A percentile compares a stretch with the other conserved stretches of the same genome.
These are phyloP conservation scores for Pseudomonodictys pantanalensis DNA, from an alignment of 495 filamentous ascomycete genomes.

Conservation along the genomic window DNA sequence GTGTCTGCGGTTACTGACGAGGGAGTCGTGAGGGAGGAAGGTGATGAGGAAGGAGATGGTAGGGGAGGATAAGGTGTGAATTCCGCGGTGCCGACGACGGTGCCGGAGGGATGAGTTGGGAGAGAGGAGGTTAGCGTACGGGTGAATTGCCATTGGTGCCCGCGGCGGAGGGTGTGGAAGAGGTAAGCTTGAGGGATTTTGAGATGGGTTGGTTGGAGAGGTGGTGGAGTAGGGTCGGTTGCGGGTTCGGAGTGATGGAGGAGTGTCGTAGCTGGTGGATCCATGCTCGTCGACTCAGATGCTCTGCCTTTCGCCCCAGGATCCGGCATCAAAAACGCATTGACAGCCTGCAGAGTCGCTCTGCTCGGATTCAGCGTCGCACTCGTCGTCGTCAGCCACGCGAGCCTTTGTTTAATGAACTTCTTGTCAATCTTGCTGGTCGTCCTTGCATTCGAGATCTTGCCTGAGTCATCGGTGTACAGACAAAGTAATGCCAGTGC, in stretches of 20 bases:
- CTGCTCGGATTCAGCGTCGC: conserved; percentile 77
- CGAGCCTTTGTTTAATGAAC: conserved; percentile 71
- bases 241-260: neutral
- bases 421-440: conserved; percentile 59
- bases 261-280: neutral
- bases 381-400: conserved; percentile 70
- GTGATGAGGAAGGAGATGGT: neutral
- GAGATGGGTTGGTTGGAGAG: neutral
- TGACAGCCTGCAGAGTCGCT: conserved; percentile 79
- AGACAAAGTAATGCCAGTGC: conserved; percentile 62
- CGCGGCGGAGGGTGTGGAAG: neutral
- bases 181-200: neutral
- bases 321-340: conserved; percentile 71
- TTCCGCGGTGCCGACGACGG: conserved; percentile 27
- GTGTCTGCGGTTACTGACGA: neutral
- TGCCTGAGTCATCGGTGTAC: conserved; percentile 57
- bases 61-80: conserved; percentile 8
- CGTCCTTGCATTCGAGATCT: conserved; percentile 12
- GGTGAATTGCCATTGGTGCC: conserved; percentile 13
- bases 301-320: neutral
- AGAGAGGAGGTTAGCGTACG: conserved; percentile 24
- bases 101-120: conserved; percentile 29
- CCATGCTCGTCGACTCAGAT: neutral
- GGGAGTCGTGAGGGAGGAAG: neutral
- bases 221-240: neutral